Evolutionary conservation across 2,329 filamentous ascomycete genomes (phyloP).

Genomic region (Calonectria leucothoes): DNA sequence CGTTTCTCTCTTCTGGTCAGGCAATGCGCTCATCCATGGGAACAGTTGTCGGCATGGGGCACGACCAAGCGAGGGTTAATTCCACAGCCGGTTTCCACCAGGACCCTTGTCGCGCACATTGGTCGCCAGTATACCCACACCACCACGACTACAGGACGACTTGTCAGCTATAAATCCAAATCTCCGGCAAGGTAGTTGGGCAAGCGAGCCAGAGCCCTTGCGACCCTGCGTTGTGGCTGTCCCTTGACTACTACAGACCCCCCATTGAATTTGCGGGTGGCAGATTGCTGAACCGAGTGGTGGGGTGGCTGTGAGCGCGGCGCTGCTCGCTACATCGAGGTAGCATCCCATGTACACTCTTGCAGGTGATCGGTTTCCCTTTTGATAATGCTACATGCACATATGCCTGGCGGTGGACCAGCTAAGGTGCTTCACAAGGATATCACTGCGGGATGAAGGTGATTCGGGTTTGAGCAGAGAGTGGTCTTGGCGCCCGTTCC

Average conservation of each 20-base stretch:
- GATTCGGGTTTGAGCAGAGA: not conserved
- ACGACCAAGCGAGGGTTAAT: conserved; percentile 2
- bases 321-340: not conserved
- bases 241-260: not conserved
- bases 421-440: not conserved
- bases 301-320: not conserved
- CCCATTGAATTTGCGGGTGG: not conserved
- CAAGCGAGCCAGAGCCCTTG: not conserved
- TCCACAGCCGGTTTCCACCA: conserved; percentile 1
- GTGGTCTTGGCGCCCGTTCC: not conserved
- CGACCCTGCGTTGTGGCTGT: conserved; percentile 3
- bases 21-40: not conserved
- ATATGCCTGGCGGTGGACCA: not conserved
- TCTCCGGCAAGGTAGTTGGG: conserved; percentile 1
- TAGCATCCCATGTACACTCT: not conserved
- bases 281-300: not conserved
- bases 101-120: not conserved
- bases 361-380: not conserved
- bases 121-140: conserved; percentile 7
- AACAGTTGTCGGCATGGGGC: not conserved
- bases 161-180: conserved; percentile 10
- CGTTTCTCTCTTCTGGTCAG: not conserved
- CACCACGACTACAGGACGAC: not conserved
- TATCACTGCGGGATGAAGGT: not conserved
- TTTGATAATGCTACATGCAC: conserved; percentile 4